Conservation (phyloP, 805 yeast species). For the Hanseniaspora taiwanica region DNA sequence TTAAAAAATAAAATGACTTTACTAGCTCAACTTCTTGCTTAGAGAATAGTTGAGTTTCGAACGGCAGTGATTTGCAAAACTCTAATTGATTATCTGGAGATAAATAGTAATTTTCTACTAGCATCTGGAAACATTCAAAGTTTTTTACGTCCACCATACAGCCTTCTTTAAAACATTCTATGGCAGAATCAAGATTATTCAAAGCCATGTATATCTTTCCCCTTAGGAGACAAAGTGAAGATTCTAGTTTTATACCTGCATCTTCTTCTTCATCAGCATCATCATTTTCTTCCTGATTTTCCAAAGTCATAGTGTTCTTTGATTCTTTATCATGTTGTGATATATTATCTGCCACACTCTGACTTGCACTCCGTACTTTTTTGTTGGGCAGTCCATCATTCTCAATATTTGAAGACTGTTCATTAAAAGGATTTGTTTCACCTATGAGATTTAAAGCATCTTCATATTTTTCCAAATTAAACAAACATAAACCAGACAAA, state of each 20-base stretch:
- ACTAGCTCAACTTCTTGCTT: slow-evolving; percentile 60
- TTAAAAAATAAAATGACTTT: slow-evolving; percentile 60
- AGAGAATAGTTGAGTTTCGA: slow-evolving; percentile 54
- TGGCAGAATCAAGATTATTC: slow-evolving; percentile 75
- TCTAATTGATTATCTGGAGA: slow-evolving; percentile 86
- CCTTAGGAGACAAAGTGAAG: slow-evolving; percentile 73
- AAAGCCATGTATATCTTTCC: slow-evolving; percentile 76
- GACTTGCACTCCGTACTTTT: too few species aligned
- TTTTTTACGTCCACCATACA: slow-evolving; percentile 80
- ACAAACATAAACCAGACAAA: slow-evolving; percentile 44
- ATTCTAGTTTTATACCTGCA: slow-evolving; percentile 78
- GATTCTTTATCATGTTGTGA: too few species aligned
- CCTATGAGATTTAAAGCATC: slow-evolving; percentile 83
- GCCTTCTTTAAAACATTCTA: slow-evolving; percentile 78
- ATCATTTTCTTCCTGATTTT: too few species aligned
- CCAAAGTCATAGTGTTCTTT: too few species aligned
- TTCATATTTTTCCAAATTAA: slow-evolving; percentile 66
- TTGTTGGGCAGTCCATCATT: too few species aligned
- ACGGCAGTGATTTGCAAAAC: slow-evolving; percentile 47
- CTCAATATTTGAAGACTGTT: too few species aligned
- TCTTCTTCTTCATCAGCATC: slow-evolving; percentile 38
- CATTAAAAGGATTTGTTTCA: slow-evolving; percentile 60
- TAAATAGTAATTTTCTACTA: slow-evolving; percentile 57
- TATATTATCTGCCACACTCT: too few species aligned
- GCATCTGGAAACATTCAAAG: slow-evolving; percentile 79